A percentile compares a stretch with the other conserved stretches of the same genome.
Conservation (phyloP, 768 basidiomycete species). For the Tylopilus felleus region DNA sequence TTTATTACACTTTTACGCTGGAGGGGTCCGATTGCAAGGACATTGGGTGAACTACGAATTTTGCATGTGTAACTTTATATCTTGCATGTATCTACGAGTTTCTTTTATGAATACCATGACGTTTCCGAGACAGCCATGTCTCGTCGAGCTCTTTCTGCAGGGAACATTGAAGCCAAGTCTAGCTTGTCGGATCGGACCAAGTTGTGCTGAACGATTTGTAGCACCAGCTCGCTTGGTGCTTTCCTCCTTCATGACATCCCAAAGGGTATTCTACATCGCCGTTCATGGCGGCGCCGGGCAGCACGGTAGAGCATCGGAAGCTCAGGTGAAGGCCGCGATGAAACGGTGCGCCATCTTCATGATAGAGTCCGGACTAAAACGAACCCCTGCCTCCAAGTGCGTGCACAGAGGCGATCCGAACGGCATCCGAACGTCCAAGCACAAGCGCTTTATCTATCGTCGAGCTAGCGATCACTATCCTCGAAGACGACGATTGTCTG, state of each 20-base stretch:
- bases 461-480: slow-evolving; percentile 48
- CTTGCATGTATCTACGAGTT: slow-evolving; percentile 23
- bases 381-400: slow-evolving; percentile 38
- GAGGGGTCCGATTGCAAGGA: not conserved
- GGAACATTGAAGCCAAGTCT: too few species aligned
- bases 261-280: slow-evolving; percentile 43
- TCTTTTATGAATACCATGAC: slow-evolving; percentile 17
- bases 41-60: not conserved
- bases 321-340: slow-evolving; percentile 52
- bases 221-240: not conserved
- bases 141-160: not conserved
- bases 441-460: slow-evolving; percentile 44
- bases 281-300: slow-evolving; percentile 79
- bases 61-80: slow-evolving; percentile 17
- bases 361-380: not conserved
- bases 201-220: too few species aligned
- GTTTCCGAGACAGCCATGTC: slow-evolving; percentile 7
- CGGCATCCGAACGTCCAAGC: slow-evolving; percentile 7
- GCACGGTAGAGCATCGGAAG: slow-evolving; percentile 49
- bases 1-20: slow-evolving; percentile 3
- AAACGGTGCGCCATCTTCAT: slow-evolving; percentile 39
- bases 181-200: too few species aligned
- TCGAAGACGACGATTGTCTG: slow-evolving; percentile 65
- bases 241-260: slow-evolving; percentile 4
- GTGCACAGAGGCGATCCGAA: slow-evolving; percentile 42